Conservation (phyloP, 768 basidiomycete genomes). For the Dictyophora rubrovolvata region DNA sequence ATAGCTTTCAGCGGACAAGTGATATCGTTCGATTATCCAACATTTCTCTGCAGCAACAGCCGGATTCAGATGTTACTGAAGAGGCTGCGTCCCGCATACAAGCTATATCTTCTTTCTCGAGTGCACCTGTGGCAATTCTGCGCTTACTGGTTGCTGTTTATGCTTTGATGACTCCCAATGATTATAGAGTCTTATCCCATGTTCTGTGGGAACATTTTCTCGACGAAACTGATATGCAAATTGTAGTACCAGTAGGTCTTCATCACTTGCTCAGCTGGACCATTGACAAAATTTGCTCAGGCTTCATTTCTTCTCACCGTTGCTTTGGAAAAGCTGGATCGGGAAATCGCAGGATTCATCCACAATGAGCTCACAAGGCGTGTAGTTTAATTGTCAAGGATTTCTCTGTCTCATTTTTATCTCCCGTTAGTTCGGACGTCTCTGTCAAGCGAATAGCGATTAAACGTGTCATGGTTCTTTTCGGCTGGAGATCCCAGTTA, state of each 20-base stretch:
- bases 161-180: constrained; percentile 36
- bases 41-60: constrained; percentile 6
- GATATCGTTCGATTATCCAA: constrained; percentile 27
- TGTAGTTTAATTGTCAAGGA: neutral
- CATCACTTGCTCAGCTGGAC: neutral
- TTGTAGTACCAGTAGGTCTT: constrained; percentile 40
- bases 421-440: constrained; percentile 34
- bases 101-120: constrained; percentile 34
- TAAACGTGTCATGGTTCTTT: constrained; percentile 42
- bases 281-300: constrained; percentile 13
- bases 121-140: constrained; percentile 35
- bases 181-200: constrained; percentile 42
- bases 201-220: constrained; percentile 50
- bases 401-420: neutral
- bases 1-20: constrained; percentile 29
- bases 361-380: constrained; percentile 50
- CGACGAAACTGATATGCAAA: constrained; percentile 25
- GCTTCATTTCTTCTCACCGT: constrained; percentile 62
- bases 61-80: constrained; percentile 7
- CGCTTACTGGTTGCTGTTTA: constrained; percentile 57
- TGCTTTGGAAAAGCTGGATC: constrained; percentile 51
- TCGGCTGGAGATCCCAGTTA: constrained; percentile 64
- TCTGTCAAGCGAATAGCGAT: constrained; percentile 41
- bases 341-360: constrained; percentile 39
- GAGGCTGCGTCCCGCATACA: constrained; percentile 15